Conservation (phyloP, 345 rosid species). For the Linum trigynum region DNA sequence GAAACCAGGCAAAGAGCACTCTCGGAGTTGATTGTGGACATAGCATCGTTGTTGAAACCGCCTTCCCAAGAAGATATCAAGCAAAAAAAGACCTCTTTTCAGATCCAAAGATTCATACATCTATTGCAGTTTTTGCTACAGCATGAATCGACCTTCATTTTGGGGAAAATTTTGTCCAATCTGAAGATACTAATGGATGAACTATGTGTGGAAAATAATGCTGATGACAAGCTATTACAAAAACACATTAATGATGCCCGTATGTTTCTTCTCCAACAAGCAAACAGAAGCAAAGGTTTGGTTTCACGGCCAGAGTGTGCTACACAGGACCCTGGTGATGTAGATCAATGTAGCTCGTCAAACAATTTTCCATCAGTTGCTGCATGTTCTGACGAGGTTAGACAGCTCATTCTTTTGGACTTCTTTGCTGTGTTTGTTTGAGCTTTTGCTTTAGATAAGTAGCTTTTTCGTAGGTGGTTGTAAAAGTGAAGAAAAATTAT, state of each 20-base stretch:
- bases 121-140: constrained; percentile 50
- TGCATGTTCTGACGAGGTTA: constrained; percentile 40
- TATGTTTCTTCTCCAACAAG: constrained; percentile 26
- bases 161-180: constrained; percentile 46
- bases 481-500: too few species aligned
- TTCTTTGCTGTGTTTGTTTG: too few species aligned
- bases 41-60: constrained; percentile 74
- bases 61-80: constrained; percentile 46
- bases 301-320: constrained; percentile 16
- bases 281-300: constrained; percentile 17
- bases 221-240: constrained; percentile 35
- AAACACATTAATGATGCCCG: constrained; percentile 38
- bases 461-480: neutral
- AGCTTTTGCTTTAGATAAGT: neutral
- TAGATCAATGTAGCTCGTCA: constrained; percentile 27
- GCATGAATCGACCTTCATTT: constrained; percentile 39
- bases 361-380: constrained; percentile 25
- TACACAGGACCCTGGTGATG: constrained; percentile 14
- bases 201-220: constrained; percentile 21
- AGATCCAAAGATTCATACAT: constrained; percentile 55
- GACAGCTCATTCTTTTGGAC: constrained; percentile 5
- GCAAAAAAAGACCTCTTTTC: constrained; percentile 32
- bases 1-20: constrained; percentile 35
- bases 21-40: constrained; percentile 63
- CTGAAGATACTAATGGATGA: constrained; percentile 38